A percentile compares a stretch with the other conserved stretches of the same genome.
Conservation (phyloP, 2,329 filamentous ascomycete genomes). For the Pseudogymnoascus sp. region DNA sequence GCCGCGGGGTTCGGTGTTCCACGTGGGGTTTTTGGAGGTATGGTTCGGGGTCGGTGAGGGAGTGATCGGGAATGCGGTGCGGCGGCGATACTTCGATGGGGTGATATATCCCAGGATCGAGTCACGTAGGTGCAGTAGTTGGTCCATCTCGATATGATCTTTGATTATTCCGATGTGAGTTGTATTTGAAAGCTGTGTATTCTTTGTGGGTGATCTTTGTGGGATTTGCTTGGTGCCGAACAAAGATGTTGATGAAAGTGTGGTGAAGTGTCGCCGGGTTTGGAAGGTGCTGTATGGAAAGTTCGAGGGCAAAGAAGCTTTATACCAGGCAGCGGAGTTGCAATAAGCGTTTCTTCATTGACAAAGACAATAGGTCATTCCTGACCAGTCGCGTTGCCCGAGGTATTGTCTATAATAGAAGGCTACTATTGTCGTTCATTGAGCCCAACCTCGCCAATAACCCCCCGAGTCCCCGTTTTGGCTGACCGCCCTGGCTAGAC, state of each 20-base stretch:
- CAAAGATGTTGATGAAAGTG: background rate
- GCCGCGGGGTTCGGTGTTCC: background rate
- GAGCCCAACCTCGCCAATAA: background rate
- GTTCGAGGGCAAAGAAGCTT: conserved; percentile 2
- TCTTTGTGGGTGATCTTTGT: background rate
- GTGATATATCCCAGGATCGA: conserved; percentile 23
- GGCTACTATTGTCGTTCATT: background rate
- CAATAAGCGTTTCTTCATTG: background rate
- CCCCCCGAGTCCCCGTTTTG: background rate
- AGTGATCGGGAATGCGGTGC: conserved; percentile 16
- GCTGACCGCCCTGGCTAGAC: conserved; percentile 4
- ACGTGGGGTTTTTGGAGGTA: conserved; percentile 10
- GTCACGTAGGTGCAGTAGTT: conserved; percentile 22
- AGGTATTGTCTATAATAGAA: background rate
- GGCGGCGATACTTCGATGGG: conserved; percentile 24
- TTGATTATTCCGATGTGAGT: background rate
- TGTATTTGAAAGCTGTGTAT: background rate
- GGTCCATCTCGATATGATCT: conserved; percentile 10
- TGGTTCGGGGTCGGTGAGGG: background rate
- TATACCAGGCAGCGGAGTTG: background rate
- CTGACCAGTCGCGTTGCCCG: background rate
- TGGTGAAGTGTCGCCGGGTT: background rate
- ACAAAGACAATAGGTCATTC: background rate
- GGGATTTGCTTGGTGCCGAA: background rate
- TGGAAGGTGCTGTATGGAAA: background rate